A percentile compares a stretch with the other conserved stretches of the same genome.
Evolutionary conservation across 2,329 filamentous ascomycete species (phyloP).

Genomic region (Sporothrix brunneoviolacea): DNA sequence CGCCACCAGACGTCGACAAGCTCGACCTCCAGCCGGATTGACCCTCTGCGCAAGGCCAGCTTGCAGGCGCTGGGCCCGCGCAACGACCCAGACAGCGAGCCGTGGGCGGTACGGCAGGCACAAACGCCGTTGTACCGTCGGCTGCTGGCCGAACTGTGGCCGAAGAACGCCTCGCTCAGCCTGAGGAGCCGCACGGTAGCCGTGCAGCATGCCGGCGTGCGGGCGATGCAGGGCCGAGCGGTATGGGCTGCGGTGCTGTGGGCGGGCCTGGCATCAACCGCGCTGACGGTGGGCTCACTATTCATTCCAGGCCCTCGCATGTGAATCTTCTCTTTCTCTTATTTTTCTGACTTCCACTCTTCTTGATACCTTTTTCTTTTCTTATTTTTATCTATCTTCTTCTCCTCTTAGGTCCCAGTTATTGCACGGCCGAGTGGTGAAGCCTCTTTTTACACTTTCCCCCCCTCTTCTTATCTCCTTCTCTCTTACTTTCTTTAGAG

Average conservation of each 20-base stretch:
- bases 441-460: background rate
- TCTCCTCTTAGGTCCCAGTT: background rate
- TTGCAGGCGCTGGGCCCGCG: slow-evolving; percentile 29
- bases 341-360: too few species aligned
- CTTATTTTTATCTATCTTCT: background rate
- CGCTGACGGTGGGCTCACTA: slow-evolving; percentile 25
- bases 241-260: slow-evolving; percentile 29
- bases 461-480: too few species aligned
- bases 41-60: slow-evolving; percentile 24
- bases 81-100: slow-evolving; percentile 28
- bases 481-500: background rate
- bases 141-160: slow-evolving; percentile 22
- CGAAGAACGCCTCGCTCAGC: slow-evolving; percentile 8
- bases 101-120: slow-evolving; percentile 26
- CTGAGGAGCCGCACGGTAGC: slow-evolving; percentile 14
- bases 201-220: slow-evolving; percentile 27
- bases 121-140: slow-evolving; percentile 22
- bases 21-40: slow-evolving; percentile 14
- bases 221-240: slow-evolving; percentile 28
- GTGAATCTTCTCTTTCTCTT: background rate
- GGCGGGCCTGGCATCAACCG: slow-evolving; percentile 26
- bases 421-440: slow-evolving; percentile 1
- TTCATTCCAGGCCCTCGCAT: slow-evolving; percentile 22
- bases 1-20: slow-evolving; percentile 3
- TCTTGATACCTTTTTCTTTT: background rate